Conservation (phyloP, 768 basidiomycete species). For the Mycena crocata region DNA sequence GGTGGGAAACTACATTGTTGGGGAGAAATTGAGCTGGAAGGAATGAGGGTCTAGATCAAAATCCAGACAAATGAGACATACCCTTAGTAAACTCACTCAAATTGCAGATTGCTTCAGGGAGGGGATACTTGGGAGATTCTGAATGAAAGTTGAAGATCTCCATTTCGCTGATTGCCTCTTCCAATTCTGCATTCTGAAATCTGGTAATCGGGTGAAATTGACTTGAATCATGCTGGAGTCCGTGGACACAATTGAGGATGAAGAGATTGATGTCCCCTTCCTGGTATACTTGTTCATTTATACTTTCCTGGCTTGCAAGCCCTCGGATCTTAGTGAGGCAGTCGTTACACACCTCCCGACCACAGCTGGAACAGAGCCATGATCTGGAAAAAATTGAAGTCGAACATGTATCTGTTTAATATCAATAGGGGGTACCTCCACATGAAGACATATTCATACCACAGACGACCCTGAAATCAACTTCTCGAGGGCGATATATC, state of each 20-base stretch:
- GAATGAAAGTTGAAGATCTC: slow-evolving; percentile 58
- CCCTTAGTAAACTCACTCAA: too few species aligned
- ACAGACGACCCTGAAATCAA: slow-evolving; percentile 88
- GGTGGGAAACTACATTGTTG: slow-evolving; percentile 55
- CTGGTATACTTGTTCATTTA: slow-evolving; percentile 71
- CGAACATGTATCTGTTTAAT: slow-evolving; percentile 84
- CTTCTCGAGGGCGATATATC: slow-evolving; percentile 80
- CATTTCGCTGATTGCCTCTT: slow-evolving; percentile 78
- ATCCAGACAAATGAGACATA: too few species aligned
- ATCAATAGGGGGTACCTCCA: background rate
- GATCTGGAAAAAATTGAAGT: slow-evolving; percentile 91
- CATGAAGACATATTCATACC: slow-evolving; percentile 58
- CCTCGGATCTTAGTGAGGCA: slow-evolving; percentile 73
- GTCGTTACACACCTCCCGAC: slow-evolving; percentile 88
- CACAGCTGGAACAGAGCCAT: slow-evolving; percentile 93
- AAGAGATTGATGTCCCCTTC: too few species aligned
- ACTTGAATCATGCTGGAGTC: slow-evolving; percentile 73
- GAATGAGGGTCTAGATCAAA: background rate
- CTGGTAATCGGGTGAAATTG: slow-evolving; percentile 87
- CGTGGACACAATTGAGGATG: slow-evolving; percentile 77
- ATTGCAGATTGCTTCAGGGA: too few species aligned
- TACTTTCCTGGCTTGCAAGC: slow-evolving; percentile 65
- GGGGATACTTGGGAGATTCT: background rate
- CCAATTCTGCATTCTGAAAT: slow-evolving; percentile 74
- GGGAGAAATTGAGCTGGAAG: slow-evolving; percentile 5